Base-by-base conservation (phyloP, 805 yeast species). In the Ogataea ramenticola region DNA sequence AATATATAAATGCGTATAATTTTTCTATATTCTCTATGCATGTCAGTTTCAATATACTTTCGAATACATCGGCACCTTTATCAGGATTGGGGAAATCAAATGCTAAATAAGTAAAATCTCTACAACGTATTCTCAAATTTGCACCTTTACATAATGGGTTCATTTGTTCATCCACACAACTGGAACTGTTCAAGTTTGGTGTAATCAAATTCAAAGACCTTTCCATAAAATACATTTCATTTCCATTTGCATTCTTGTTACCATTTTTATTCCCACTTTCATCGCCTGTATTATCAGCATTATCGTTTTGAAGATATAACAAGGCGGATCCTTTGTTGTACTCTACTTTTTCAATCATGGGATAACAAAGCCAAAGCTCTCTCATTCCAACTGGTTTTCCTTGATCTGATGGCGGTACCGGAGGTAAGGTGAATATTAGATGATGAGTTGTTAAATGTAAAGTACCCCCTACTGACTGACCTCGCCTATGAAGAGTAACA, bases 301-400 rank as follows among this genome's bases (percentile, higher is more conserved):
- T 20, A 22, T 20, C 30, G 14, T 36, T 41, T 35, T 51, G 51
- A 42, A 55, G 49, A 38, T 53, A 55, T 40, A 60, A 49, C 42
- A 61, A 54, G 50, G 80, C 66, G 43, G 83, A 61, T 49, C 90
- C 80, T 49, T 75, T 61, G 48, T 75, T 66, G 59, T 77, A 72
- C 51, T 74, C 75, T 1, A 83, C 78, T 39, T 70, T 70, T 40
- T 78, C 82, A 29, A 90, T 80, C 49, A 89, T 77, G 1, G 97
- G 96, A 61, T 88, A 91, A 46, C 95, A 84, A 27, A 88, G 74
- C 99, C 98, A 93, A 27, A 87, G 76, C 60, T 93, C 98, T 45
- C 79, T 68, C 52, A 52, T 21, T 52, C 58, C 50, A 47, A 49
- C 3, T 46, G 48, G 29, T 68, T 56, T 39, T 17, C 41, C 40